These are phyloP conservation scores for Paecilomyces formosus DNA, from an alignment of 2,329 filamentous ascomycete genomes.

Conservation along the genomic window DNA sequence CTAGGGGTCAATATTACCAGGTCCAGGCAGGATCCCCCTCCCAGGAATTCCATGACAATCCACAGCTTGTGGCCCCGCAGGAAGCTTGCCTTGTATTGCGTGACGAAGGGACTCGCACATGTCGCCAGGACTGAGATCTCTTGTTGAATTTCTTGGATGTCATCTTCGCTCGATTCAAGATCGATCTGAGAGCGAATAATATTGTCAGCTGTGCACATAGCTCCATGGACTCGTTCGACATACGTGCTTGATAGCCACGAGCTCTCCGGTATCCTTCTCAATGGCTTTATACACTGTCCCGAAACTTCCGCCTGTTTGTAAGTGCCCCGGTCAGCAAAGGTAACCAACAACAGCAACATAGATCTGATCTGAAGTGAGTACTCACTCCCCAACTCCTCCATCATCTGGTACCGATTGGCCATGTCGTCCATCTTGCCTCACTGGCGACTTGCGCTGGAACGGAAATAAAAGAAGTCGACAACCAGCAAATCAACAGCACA, in stretches of 20 bases:
- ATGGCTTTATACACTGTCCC: conserved; percentile 96
- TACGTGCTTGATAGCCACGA: conserved; percentile 95
- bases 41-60: conserved; percentile 99
- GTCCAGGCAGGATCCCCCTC: conserved; percentile 90
- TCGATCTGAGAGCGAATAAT: conserved; percentile 62
- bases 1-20: conserved; percentile 49
- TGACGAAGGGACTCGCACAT: conserved; percentile 88
- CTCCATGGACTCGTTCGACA: conserved; percentile 24
- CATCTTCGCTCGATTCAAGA: conserved; percentile 96
- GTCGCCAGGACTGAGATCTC: conserved; percentile 94
- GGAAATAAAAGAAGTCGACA: background rate
- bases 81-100: conserved; percentile 94
- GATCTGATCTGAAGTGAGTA: conserved; percentile 18
- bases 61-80: conserved; percentile 94
- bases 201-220: conserved; percentile 7
- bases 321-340: conserved; percentile 8
- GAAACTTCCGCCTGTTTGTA: conserved; percentile 73
- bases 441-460: conserved; percentile 3
- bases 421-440: conserved; percentile 45
- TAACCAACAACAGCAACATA: background rate
- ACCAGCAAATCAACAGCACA: background rate
- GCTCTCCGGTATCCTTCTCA: conserved; percentile 80
- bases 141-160: conserved; percentile 96
- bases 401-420: conserved; percentile 83
- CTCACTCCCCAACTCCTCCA: conserved; percentile 93